Base-by-base conservation (phyloP, 1,139 yeast species). In the Yamadazyma trypodendri region DNA sequence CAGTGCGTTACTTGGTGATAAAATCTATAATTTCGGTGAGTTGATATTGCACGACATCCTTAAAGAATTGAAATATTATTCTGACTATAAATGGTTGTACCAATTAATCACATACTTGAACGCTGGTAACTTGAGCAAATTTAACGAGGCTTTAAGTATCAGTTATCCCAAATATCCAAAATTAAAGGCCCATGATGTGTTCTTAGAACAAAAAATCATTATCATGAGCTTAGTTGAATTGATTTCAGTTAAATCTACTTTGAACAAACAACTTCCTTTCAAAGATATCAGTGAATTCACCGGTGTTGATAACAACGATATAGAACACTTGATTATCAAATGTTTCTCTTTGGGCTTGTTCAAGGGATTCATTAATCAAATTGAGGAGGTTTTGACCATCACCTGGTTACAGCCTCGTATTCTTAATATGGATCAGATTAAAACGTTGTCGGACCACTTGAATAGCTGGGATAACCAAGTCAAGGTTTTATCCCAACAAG, bases 391-490 rank as follows among this genome's bases (percentile, higher is more conserved):
- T 10, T 86, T 92, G 45, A 79, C 84, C 21, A 81, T 92, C 38
- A 81, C 87, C 16, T 92, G 98, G 97, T 82, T 90, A 45, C 97
- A 92, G 66, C 97, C 98, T 39, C 77, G 97, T 55, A 87, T 89
- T 39, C 82, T 92, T 73, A 87, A 87, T 56, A 74, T 72, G 51
- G 77, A 76, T 35, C 97, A 92, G 68, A 86, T 90, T 43, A 77
- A 72, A 40, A 74, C 75, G 40, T 88, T 92, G 84, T 79, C 79
- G 50, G 73, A 74, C 43, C 84, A 87, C 53, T 75, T 92, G 55
- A 72, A 72, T 24, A 74, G 71, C 38, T 92, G 98, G 98, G 84
- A 85, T 52, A 61, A 61, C 39, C 82, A 81, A 51, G 96, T 90
- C 28, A 75, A 75, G 34, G 68, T 71, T 32, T 73, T 92, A 50